Evolutionary conservation across 768 basidiomycete genomes (phyloP).

Genomic region (Obba rivulosa): DNA sequence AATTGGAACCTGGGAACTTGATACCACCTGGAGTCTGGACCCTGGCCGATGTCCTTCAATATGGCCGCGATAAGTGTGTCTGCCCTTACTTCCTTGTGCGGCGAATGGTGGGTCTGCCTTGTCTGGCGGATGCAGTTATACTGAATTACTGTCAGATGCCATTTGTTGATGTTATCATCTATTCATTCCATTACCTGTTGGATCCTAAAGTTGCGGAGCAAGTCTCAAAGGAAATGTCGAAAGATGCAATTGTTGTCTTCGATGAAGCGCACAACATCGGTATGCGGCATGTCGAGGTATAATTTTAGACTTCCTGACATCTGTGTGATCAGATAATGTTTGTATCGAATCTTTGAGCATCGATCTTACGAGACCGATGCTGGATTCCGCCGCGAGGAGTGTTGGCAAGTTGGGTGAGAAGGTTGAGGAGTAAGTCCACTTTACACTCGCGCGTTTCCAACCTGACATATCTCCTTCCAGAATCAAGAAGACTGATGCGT

Average conservation of each 20-base stretch:
- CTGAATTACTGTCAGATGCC: constrained; percentile 59
- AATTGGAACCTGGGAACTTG: constrained; percentile 73
- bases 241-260: constrained; percentile 98
- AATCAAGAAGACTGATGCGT: constrained; percentile 90
- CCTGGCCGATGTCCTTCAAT: constrained; percentile 84
- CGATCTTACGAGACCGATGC: constrained; percentile 94
- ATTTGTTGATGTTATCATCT: constrained; percentile 94
- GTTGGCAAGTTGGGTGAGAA: constrained; percentile 82
- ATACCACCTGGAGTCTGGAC: constrained; percentile 91
- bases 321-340: constrained; percentile 70
- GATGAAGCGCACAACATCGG: constrained; percentile 99
- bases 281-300: constrained; percentile 28
- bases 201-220: constrained; percentile 99
- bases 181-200: constrained; percentile 97
- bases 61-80: constrained; percentile 77
- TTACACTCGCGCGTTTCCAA: neutral
- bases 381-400: constrained; percentile 89
- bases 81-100: constrained; percentile 97
- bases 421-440: constrained; percentile 79
- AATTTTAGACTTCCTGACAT: neutral
- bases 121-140: neutral
- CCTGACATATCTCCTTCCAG: constrained; percentile 33
- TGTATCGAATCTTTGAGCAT: constrained; percentile 98
- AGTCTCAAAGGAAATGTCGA: constrained; percentile 95
- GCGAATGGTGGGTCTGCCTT: constrained; percentile 68